Conservation (phyloP, 345 rosid species). For the Turritis glabra region DNA sequence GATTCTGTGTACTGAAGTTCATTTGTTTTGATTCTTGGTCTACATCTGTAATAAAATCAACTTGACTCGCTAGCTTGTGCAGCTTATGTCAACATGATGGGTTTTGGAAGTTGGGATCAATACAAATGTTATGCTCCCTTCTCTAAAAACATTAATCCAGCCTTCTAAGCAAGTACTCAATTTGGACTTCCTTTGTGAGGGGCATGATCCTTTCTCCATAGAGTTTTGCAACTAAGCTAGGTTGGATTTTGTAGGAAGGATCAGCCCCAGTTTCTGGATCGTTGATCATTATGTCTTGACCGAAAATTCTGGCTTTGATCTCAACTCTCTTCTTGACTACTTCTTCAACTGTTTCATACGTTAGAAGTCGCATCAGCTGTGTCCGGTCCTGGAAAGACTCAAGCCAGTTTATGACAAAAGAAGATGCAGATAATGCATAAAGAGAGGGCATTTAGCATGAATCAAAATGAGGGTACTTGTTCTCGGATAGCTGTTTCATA, state of each 20-base stretch:
- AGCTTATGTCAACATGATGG: conserved; percentile 3
- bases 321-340: conserved; percentile 59
- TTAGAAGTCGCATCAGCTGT: conserved; percentile 53
- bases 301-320: conserved; percentile 51
- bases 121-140: background rate
- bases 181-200: conserved; percentile 67
- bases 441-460: background rate
- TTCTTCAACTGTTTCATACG: conserved; percentile 54
- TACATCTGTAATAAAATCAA: conserved; percentile 33
- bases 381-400: conserved; percentile 49
- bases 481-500: conserved; percentile 55
- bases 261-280: conserved; percentile 26
- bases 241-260: conserved; percentile 56
- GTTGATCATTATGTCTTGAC: conserved; percentile 44
- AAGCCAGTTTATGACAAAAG: background rate
- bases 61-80: conserved; percentile 14
- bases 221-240: conserved; percentile 55
- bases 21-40: conserved; percentile 20
- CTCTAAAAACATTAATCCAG: conserved; percentile 43
- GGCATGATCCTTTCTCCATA: conserved; percentile 73
- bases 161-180: conserved; percentile 63
- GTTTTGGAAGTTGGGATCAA: conserved; percentile 19
- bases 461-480: conserved; percentile 43
- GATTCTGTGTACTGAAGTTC: background rate
- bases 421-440: background rate